Base-by-base conservation (phyloP, 352 stramenopile species). In the Phytophthora ramorum region DNA sequence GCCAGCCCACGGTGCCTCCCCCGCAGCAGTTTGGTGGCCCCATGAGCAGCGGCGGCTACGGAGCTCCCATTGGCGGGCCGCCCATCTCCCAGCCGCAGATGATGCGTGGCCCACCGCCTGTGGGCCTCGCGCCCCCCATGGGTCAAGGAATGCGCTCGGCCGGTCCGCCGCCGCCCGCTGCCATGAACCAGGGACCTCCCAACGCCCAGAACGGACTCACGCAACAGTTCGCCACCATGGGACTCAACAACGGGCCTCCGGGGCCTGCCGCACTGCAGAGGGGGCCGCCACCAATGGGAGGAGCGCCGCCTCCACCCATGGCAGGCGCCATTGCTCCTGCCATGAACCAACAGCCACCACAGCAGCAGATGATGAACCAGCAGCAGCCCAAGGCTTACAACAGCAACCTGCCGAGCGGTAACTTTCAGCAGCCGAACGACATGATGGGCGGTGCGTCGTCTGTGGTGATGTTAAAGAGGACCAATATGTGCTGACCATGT, bases 401-500 rank as follows among this genome's bases (percentile, higher is more conserved):
- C 53, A 78, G 38, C 51, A 81, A 63, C 13, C 72, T 79, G 5
- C 83, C 86, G 8, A 95, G 84, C 54, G 86, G 86, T 44, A 95
- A 95, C 63, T 95, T 89, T 70, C 86, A 95, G 69, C 86, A 95
- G 61, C 76, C 79, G 35, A 71, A 68, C 51, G 78, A 92, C 46
- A 92, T 89, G 83, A 89, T 91, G 74, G 78, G 73, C 34, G 63
- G 83, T 90, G 79, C 66, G 79, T 79, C 37, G 37, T 52, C 24
- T 47, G 12, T 24, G 26, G 5, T 52, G 49, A 35, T 61, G 20
- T 48, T 56, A 8, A 53, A 38, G 48, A 57, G 35, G 37, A 57
- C 59, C 14, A 53, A 17, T 5, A 30, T 54, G 45, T 43, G 14
- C 13, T 56, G 34, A 48, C n/a, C 8, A n/a, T 41, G 32, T 32